Conservation (phyloP, 371 early-diverging fungal species). For the Syncephalastrum contaminatum region DNA sequence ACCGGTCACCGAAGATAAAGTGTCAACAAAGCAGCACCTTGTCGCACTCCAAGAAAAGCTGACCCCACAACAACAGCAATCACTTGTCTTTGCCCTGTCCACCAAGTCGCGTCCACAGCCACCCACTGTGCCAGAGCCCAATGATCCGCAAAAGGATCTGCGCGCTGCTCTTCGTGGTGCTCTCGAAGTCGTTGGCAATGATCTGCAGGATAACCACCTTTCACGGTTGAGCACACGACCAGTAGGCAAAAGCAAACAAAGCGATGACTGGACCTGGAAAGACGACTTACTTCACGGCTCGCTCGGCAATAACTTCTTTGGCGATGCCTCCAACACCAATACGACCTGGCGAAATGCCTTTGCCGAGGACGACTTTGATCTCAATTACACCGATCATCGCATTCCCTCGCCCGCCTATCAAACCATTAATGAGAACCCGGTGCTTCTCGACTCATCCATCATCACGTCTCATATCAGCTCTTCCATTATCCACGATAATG, state of each 20-base stretch:
- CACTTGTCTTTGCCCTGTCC: slow-evolving; percentile 1
- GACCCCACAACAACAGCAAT: slow-evolving; percentile 2
- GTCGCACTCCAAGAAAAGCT: neutral
- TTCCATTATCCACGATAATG: neutral
- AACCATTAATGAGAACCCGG: neutral
- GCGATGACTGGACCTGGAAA: slow-evolving; percentile 18
- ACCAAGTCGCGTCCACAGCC: slow-evolving; percentile 2
- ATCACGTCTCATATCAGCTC: slow-evolving; percentile 9
- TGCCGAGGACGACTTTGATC: too few relatives aligned
- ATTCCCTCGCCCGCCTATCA: neutral
- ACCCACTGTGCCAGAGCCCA: neutral
- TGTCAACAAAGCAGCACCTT: neutral
- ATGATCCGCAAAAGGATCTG: slow-evolving; percentile 14
- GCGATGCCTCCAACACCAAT: too few relatives aligned
- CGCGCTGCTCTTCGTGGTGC: slow-evolving; percentile 30
- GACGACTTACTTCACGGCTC: slow-evolving; percentile 14
- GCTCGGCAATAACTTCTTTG: slow-evolving; percentile 2
- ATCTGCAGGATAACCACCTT: slow-evolving; percentile 20
- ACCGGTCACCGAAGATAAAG: slow-evolving; percentile 1
- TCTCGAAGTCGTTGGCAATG: slow-evolving; percentile 24
- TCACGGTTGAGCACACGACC: slow-evolving; percentile 2
- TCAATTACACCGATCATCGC: slow-evolving; percentile 1
- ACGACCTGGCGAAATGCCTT: too few relatives aligned
- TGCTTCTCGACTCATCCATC: slow-evolving; percentile 4
- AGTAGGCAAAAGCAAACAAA: neutral